Percentiles rank a stretch among this genome's conserved stretches.
phyloP scores from a whole-genome alignment of 192 early-diverging fungal species.

The Backusella liffmaniae region DNA sequence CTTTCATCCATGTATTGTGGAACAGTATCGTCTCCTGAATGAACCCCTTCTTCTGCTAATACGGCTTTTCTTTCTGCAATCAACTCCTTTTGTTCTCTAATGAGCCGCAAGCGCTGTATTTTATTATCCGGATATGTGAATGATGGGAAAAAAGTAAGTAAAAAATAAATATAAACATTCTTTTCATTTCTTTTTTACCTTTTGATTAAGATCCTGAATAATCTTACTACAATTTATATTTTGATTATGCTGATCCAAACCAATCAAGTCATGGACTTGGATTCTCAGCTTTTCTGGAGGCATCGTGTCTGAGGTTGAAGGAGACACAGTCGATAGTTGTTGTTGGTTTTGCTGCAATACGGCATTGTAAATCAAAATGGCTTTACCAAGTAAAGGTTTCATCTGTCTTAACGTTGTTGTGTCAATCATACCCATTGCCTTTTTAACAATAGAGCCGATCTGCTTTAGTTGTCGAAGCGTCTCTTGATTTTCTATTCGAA shows the following conservation, averaged over 20 bases:
- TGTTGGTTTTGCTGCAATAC: not conserved
- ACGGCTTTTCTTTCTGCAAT: constrained; percentile 20
- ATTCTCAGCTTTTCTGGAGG: not conserved
- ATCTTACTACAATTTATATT: not conserved
- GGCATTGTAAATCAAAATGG: not conserved
- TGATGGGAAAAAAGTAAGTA: not conserved
- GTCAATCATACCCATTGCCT: constrained; percentile 5
- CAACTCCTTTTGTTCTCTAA: constrained; percentile 19
- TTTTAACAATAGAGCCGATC: not conserved
- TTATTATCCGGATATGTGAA: not conserved
- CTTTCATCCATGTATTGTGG: constrained; percentile 35
- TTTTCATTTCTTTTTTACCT: not conserved
- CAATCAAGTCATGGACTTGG: not conserved
- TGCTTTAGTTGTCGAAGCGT: not conserved
- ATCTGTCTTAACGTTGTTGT: not conserved
- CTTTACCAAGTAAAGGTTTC: not conserved
- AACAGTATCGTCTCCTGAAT: not conserved
- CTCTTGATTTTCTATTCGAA: not conserved
- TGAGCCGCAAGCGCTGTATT: constrained; percentile 8
- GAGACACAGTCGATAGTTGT: not conserved
- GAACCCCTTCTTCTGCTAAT: not conserved
- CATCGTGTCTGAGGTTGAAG: not conserved
- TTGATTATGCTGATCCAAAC: not conserved
- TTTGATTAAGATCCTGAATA: not conserved
- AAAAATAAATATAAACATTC: not conserved